Evolutionary conservation across 768 basidiomycete species (phyloP).

Genomic region (Bullera alba): DNA sequence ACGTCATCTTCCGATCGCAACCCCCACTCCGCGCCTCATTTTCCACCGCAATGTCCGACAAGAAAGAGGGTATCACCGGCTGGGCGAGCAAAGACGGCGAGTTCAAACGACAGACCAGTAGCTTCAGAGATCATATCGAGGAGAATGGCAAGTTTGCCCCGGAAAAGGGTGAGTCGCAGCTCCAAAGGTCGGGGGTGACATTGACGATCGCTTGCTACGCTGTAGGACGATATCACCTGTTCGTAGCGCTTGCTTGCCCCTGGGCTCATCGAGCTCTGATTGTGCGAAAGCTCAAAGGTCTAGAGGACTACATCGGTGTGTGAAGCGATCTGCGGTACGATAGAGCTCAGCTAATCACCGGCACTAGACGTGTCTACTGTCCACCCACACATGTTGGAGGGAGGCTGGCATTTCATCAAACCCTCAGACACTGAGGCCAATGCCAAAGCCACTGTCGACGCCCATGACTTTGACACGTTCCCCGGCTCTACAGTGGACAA

Average conservation of each 20-base stretch:
- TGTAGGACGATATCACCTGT: constrained; percentile 84
- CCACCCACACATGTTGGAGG: constrained; percentile 72
- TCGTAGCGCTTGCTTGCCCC: constrained; percentile 71
- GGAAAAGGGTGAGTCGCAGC: constrained; percentile 58
- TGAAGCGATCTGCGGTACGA: constrained; percentile 9
- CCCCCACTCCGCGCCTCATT: no score
- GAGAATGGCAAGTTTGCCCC: constrained; percentile 61
- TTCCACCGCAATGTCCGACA: constrained; percentile 8
- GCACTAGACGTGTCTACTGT: constrained; percentile 72
- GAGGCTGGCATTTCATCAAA: constrained; percentile 82
- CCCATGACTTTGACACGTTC: constrained; percentile 39
- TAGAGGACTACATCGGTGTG: constrained; percentile 75
- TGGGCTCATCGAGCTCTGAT: constrained; percentile 93
- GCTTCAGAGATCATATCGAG: constrained; percentile 56
- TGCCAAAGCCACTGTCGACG: constrained; percentile 45
- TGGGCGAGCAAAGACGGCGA: constrained; percentile 58
- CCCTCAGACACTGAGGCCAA: no score
- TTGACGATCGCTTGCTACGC: not conserved
- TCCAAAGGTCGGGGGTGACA: not conserved
- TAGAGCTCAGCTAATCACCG: not conserved
- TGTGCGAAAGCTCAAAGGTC: constrained; percentile 79
- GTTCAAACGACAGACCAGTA: constrained; percentile 56
- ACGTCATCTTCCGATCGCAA: no score
- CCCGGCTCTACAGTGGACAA: constrained; percentile 72
- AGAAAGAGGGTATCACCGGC: constrained; percentile 51